phyloP scores from a whole-genome alignment of 1,284 basidiomycete species.

The Quambalaria eucalypti region DNA sequence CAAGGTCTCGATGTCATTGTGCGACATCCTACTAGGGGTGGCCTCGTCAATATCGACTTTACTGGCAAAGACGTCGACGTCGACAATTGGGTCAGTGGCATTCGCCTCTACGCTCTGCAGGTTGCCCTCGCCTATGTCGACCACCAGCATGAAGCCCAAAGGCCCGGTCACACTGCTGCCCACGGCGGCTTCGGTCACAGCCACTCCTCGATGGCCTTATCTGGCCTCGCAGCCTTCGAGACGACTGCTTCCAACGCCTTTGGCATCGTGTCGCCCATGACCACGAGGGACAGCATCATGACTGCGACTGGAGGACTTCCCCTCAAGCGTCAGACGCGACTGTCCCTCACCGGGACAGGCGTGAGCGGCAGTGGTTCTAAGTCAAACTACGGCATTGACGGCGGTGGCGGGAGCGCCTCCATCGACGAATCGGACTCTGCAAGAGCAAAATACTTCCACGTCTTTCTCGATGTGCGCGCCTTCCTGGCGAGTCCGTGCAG shows the following conservation, averaged over 20 bases:
- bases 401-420: neutral
- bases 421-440: neutral
- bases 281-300: conserved; percentile 1
- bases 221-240: conserved; percentile 17
- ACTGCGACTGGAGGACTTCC: neutral
- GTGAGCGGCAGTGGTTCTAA: neutral
- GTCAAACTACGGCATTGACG: no score
- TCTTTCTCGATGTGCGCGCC: conserved; percentile 78
- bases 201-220: conserved; percentile 1
- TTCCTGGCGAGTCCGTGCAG: conserved; percentile 82
- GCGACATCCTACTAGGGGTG: conserved; percentile 81
- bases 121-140: conserved; percentile 45
- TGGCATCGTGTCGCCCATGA: conserved; percentile 26
- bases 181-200: conserved; percentile 17
- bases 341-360: conserved; percentile 1
- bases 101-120: conserved; percentile 43
- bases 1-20: conserved; percentile 92
- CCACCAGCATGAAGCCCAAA: conserved; percentile 17
- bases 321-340: neutral
- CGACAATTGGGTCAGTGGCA: conserved; percentile 41
- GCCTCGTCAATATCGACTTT: conserved; percentile 58
- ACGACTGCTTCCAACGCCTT: conserved; percentile 34
- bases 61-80: conserved; percentile 24
- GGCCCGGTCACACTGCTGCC: conserved; percentile 2
- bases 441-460: conserved; percentile 53